phyloP scores from a whole-genome alignment of 208 protist genomes.

The Leishmania arabica region DNA sequence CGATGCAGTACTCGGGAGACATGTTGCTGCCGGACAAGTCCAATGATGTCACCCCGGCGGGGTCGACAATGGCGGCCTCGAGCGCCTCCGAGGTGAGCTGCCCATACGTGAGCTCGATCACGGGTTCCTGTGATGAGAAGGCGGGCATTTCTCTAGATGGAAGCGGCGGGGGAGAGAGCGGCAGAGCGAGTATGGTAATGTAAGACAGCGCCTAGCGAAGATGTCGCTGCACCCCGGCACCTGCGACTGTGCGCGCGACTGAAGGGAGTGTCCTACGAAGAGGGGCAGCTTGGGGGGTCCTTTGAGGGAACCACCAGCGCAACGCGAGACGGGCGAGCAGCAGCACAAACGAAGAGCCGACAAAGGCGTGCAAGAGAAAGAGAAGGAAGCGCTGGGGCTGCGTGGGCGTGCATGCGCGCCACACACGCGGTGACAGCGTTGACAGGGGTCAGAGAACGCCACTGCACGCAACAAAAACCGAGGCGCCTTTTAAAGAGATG shows the following conservation, averaged over 20 bases:
- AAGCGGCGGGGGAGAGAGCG: neutral
- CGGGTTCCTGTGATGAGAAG: constrained; percentile 10
- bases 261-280: neutral
- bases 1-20: constrained; percentile 42
- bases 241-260: constrained; percentile 1
- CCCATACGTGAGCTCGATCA: constrained; percentile 66
- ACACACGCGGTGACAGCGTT: neutral
- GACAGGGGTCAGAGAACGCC: neutral
- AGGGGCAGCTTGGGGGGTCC: neutral
- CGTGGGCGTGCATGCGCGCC: neutral
- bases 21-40: constrained; percentile 87
- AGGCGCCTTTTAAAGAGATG: neutral
- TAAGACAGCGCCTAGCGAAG: neutral
- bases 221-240: neutral
- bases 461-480: neutral
- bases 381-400: neutral
- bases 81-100: constrained; percentile 61
- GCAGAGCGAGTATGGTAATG: neutral
- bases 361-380: neutral
- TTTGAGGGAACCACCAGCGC: neutral
- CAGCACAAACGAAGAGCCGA: neutral
- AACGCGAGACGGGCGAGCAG: neutral
- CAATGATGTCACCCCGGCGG: constrained; percentile 47
- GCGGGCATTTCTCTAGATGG: constrained; percentile 11
- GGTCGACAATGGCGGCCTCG: constrained; percentile 40